Conservation (phyloP, 352 stramenopile species). For the Ophiocytium majus region DNA sequence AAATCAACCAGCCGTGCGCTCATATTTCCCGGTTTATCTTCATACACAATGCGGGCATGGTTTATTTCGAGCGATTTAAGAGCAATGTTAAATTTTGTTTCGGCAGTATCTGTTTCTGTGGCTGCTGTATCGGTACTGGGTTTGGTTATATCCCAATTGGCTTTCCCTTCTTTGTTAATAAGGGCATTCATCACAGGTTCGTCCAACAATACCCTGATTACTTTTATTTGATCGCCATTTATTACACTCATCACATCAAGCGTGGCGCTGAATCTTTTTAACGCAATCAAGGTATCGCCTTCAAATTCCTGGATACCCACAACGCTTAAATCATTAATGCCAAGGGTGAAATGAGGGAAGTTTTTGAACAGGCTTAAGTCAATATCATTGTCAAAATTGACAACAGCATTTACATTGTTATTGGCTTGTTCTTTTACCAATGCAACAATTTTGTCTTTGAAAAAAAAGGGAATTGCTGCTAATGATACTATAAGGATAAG, state of each 20-base stretch:
- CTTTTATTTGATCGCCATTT: not conserved
- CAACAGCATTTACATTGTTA: not conserved
- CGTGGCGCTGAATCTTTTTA: no score
- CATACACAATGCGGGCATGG: not conserved
- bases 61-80: not conserved
- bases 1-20: not conserved
- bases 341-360: not conserved
- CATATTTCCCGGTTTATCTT: not conserved
- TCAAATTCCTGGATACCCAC: constrained; percentile 4
- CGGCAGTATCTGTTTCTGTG: not conserved
- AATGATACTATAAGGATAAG: not conserved
- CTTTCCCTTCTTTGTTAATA: constrained; percentile 13
- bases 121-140: not conserved
- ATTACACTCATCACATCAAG: no score
- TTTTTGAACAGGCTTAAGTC: not conserved
- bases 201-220: no score
- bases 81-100: not conserved
- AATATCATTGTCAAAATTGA: constrained; percentile 2
- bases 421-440: constrained; percentile 11
- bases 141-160: constrained; percentile 16
- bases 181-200: no score
- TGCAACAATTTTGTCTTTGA: constrained; percentile 15
- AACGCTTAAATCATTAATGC: not conserved
- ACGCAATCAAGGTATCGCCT: not conserved
- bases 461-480: not conserved